Evolutionary conservation across 2,329 filamentous ascomycete genomes (phyloP), one percentile per base, ranked within the genome.

Genomic region (Simplicillium aogashimaense): DNA sequence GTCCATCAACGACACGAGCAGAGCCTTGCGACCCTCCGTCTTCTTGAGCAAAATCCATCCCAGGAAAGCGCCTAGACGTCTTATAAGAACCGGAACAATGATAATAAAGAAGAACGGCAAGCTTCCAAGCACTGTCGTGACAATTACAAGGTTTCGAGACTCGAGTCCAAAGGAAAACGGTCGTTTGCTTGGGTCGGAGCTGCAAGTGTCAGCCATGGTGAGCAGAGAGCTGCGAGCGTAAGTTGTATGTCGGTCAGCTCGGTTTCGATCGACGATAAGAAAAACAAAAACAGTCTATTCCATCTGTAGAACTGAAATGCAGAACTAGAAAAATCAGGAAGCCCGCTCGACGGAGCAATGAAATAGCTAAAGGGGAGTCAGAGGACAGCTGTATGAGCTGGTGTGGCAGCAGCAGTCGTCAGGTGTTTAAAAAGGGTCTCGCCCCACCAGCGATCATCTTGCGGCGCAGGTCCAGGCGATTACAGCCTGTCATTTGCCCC

Each of bases 21-120:
- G 65, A 41, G 70, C 65, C 36, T 73, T 71, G 38, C 80, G 72
- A 41, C 76, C 78, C 14, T 76, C 72, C 0, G 81, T 82, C 56
- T 77, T 78, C 53, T 70, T 77, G 40, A 66, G 67, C 42, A 86
- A 61, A 47, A 75, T 72, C 65, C 70, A 82, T 46, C 81, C 82
- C 16, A 79, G 49, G 4, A 60, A 48, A 7, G 56, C 52, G 14
- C 73, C 72, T 25, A 74, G 41, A 14, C 58, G 39, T 14, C 61
- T 61, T 29, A 65, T 48, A 7, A 64, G 41, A 32, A 60, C 31
- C 4, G 58, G 51, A 14, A 54, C 41, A 33, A 59, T 38, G 36
- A 64, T 39, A n/a, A 61, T 57, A 5, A 54, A 42, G 20, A 54
- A 15, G 16, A 43, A 29, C 8, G 39, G 30, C 13, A 20, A 37